Conservation (phyloP, 1,284 basidiomycete genomes). For the Melampsora larici-populina region DNA sequence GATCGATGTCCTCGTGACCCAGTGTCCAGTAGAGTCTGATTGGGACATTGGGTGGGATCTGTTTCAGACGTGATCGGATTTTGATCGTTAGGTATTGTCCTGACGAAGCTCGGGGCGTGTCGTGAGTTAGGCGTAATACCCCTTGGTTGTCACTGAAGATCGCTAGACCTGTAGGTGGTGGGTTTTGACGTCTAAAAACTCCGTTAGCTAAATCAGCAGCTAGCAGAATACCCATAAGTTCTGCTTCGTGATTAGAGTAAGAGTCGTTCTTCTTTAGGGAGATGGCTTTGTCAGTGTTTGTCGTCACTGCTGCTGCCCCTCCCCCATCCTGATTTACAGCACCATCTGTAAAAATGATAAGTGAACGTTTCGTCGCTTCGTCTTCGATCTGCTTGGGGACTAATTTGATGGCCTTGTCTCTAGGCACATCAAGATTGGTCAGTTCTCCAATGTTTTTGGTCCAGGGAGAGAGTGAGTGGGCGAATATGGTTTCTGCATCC, state of each 20-base stretch:
- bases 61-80: neutral
- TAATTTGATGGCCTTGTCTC: neutral
- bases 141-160: slow-evolving; percentile 4
- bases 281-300: neutral
- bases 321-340: neutral
- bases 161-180: neutral
- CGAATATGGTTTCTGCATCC: neutral
- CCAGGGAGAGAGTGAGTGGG: neutral
- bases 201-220: neutral
- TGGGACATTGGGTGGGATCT: neutral
- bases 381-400: neutral
- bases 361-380: neutral
- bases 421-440: neutral
- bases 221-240: neutral
- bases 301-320: neutral
- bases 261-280: neutral
- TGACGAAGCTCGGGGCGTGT: neutral
- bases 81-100: neutral
- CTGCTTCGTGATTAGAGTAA: neutral
- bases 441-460: neutral
- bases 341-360: neutral
- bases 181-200: neutral
- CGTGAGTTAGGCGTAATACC: neutral
- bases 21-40: neutral
- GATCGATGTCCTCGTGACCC: neutral